Conservation (phyloP, 805 yeast species). For the Nakazawaea anatomiae region DNA sequence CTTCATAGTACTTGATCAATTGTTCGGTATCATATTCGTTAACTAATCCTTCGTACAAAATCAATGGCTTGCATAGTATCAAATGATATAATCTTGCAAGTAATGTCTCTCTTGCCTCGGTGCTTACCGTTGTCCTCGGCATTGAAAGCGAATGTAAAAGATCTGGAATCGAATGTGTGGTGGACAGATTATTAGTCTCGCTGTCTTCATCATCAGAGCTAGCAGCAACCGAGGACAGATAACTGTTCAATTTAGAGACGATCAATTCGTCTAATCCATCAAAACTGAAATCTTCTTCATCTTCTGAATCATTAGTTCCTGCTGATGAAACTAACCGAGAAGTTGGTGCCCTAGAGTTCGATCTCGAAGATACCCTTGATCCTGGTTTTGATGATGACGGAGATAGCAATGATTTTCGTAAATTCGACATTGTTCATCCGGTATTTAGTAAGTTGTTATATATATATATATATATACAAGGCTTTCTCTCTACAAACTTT, state of each 20-base stretch:
- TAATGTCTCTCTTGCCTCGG: constrained; percentile 41
- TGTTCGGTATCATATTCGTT: constrained; percentile 30
- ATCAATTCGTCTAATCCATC: constrained; percentile 18
- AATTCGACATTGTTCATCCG: constrained; percentile 7
- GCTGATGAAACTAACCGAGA: constrained; percentile 13
- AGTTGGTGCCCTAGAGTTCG: constrained; percentile 17
- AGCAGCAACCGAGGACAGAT: background rate
- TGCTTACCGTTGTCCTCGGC: constrained; percentile 38
- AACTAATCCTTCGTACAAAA: constrained; percentile 29
- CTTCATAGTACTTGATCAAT: constrained; percentile 27
- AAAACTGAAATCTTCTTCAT: constrained; percentile 14
- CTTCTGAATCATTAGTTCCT: constrained; percentile 16
- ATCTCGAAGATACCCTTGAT: constrained; percentile 13
- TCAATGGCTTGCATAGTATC: constrained; percentile 34
- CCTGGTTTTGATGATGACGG: constrained; percentile 8
- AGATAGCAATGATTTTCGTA: constrained; percentile 9
- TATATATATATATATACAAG: too few species aligned
- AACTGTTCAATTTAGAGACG: constrained; percentile 9
- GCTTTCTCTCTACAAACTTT: too few species aligned
- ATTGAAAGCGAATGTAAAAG: constrained; percentile 35
- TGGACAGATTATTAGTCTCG: constrained; percentile 19
- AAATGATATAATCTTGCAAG: constrained; percentile 45
- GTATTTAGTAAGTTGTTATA: too few species aligned
- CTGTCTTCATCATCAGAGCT: background rate
- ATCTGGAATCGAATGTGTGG: constrained; percentile 32